Evolutionary conservation across 805 yeast species (phyloP).

Genomic region (Ogataea trehalophila): DNA sequence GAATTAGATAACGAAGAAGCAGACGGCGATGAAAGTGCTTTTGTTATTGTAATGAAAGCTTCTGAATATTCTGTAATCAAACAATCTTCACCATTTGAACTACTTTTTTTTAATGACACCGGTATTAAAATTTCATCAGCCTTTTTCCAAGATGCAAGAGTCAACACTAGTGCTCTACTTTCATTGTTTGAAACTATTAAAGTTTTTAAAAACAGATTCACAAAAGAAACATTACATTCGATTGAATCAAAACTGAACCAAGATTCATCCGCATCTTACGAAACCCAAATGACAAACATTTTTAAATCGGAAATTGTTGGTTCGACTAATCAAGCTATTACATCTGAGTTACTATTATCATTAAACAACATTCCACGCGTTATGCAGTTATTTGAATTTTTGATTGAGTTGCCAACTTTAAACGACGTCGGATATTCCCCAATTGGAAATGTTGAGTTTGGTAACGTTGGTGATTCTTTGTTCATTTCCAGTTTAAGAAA

Average conservation of each 20-base stretch:
- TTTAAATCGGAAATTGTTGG: slow-evolving; percentile 39
- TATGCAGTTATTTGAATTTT: slow-evolving; percentile 32
- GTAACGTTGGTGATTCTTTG: slow-evolving; percentile 21
- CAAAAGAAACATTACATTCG: slow-evolving; percentile 31
- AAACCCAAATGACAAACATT: slow-evolving; percentile 33
- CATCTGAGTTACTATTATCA: slow-evolving; percentile 36
- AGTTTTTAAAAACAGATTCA: slow-evolving; percentile 36
- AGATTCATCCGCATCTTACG: slow-evolving; percentile 27
- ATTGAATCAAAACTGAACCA: slow-evolving; percentile 34
- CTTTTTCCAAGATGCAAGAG: slow-evolving; percentile 5
- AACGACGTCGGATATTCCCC: slow-evolving; percentile 15
- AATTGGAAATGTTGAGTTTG: slow-evolving; percentile 18
- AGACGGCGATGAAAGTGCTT: slow-evolving; percentile 19
- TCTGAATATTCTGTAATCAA: slow-evolving; percentile 32
- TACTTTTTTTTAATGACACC: slow-evolving; percentile 24
- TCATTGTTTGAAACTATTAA: slow-evolving; percentile 26
- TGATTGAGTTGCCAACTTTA: slow-evolving; percentile 28
- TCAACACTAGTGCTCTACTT: slow-evolving; percentile 5
- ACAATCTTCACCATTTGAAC: slow-evolving; percentile 30
- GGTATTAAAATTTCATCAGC: slow-evolving; percentile 3
- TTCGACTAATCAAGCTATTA: slow-evolving; percentile 35
- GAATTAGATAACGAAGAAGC: slow-evolving; percentile 32
- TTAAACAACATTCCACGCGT: slow-evolving; percentile 35
- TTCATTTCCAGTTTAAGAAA: slow-evolving; percentile 17
- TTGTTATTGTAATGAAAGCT: slow-evolving; percentile 32